These are phyloP conservation scores for Hippophae tibetana DNA, from an alignment of 306 rosid genomes.

Conservation along the genomic window DNA sequence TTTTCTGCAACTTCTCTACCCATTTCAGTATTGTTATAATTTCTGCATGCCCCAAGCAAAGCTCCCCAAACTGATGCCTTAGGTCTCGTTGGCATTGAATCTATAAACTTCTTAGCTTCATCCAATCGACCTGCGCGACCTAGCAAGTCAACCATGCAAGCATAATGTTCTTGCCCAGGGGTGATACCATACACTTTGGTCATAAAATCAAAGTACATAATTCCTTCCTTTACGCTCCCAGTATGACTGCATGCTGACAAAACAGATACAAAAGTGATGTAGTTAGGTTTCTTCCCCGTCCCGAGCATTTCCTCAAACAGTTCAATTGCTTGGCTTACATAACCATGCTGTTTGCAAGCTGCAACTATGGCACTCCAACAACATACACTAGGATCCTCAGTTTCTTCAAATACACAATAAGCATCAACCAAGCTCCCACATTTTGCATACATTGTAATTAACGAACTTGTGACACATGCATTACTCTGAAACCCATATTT, in stretches of 20 bases:
- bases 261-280: slow-evolving; percentile 53
- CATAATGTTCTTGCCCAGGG: slow-evolving; percentile 56
- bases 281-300: slow-evolving; percentile 38
- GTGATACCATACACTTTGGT: slow-evolving; percentile 26
- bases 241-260: slow-evolving; percentile 60
- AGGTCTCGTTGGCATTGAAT: slow-evolving; percentile 44
- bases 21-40: slow-evolving; percentile 38
- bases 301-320: slow-evolving; percentile 47
- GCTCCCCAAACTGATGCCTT: slow-evolving; percentile 58
- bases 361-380: slow-evolving; percentile 63
- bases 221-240: slow-evolving; percentile 47
- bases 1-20: slow-evolving; percentile 46
- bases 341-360: slow-evolving; percentile 56
- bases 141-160: slow-evolving; percentile 64
- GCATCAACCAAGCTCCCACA: slow-evolving; percentile 49
- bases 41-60: slow-evolving; percentile 54
- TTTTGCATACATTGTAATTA: slow-evolving; percentile 56
- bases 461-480: slow-evolving; percentile 34
- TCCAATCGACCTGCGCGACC: slow-evolving; percentile 47
- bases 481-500: slow-evolving; percentile 36
- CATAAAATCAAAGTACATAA: slow-evolving; percentile 47
- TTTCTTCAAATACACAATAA: slow-evolving; percentile 31
- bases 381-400: slow-evolving; percentile 33
- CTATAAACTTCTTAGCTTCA: slow-evolving; percentile 44
- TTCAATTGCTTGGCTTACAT: slow-evolving; percentile 37